These are phyloP conservation scores for Chimonanthus salicifolius DNA, from an alignment of 164 flowering plant species.

Conservation along the genomic window DNA sequence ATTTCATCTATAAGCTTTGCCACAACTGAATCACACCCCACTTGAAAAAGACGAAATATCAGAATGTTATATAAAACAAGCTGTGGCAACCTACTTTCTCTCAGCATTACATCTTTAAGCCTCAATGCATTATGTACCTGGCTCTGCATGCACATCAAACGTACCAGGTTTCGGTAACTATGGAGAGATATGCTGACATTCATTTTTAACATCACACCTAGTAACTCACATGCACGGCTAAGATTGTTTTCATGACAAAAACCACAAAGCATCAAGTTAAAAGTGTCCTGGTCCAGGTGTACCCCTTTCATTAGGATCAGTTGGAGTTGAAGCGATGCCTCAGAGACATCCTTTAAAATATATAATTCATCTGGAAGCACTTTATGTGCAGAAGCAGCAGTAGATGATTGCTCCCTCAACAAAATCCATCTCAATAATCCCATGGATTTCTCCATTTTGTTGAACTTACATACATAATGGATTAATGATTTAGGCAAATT, in stretches of 20 bases:
- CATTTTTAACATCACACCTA: conserved; percentile 50
- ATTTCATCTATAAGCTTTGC: conserved; percentile 37
- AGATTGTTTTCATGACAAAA: conserved; percentile 34
- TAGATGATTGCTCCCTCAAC: conserved; percentile 24
- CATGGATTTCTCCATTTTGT: conserved; percentile 30
- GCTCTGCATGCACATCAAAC: conserved; percentile 39
- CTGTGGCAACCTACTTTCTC: conserved; percentile 17
- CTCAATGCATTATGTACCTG: conserved; percentile 32
- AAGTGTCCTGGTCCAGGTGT: conserved; percentile 30
- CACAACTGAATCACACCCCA: conserved; percentile 23
- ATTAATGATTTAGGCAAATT: conserved; percentile 36
- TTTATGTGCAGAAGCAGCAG: conserved; percentile 18
- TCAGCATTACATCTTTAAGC: conserved; percentile 45
- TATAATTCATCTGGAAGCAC: conserved; percentile 44
- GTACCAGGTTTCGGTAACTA: conserved; percentile 43
- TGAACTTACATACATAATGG: conserved; percentile 37
- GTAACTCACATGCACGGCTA: conserved; percentile 34
- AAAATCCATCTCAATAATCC: conserved; percentile 32
- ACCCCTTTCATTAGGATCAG: conserved; percentile 37
- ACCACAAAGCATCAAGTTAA: conserved; percentile 38
- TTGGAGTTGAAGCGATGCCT: conserved; percentile 33
- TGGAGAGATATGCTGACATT: conserved; percentile 38
- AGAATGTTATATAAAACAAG: conserved; percentile 48
- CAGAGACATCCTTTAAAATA: conserved; percentile 28
- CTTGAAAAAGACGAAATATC: conserved; percentile 45